Evolutionary conservation across 805 yeast species (phyloP).

Genomic region (Ogataea ganodermae): DNA sequence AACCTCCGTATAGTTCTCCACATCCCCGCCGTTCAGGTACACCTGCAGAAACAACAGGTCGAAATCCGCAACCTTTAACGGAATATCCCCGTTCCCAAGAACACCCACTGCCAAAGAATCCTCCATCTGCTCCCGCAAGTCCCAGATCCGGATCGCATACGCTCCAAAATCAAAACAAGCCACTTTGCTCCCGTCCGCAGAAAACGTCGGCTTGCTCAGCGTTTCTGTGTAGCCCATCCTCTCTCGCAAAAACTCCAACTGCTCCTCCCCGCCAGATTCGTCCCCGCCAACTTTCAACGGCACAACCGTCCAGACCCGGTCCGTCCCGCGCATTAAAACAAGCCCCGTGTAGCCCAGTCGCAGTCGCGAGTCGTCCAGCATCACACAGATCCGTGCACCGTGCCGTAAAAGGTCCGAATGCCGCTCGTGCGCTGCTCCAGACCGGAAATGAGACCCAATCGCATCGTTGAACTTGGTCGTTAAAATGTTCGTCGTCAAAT

Average conservation of each 20-base stretch:
- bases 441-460: constrained; percentile 15
- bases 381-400: constrained; percentile 17
- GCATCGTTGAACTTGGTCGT: constrained; percentile 20
- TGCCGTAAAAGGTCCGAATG: constrained; percentile 15
- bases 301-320: constrained; percentile 18
- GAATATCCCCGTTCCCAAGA: constrained; percentile 22
- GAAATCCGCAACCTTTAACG: constrained; percentile 32
- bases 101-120: constrained; percentile 20
- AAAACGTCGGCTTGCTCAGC: constrained; percentile 22
- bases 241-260: constrained; percentile 5
- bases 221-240: constrained; percentile 13
- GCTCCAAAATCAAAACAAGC: constrained; percentile 24
- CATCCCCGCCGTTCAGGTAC: constrained; percentile 19
- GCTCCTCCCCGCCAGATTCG: not conserved
- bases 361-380: constrained; percentile 19
- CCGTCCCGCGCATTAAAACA: constrained; percentile 12
- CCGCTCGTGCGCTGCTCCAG: constrained; percentile 7
- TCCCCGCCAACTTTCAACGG: constrained; percentile 16
- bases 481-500: constrained; percentile 26
- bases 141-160: constrained; percentile 27
- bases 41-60: constrained; percentile 28
- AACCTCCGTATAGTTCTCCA: constrained; percentile 7
- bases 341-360: constrained; percentile 26
- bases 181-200: constrained; percentile 18
- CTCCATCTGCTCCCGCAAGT: constrained; percentile 5